Percentiles rank a stretch among this genome's conserved stretches.
Conservation (phyloP, 2,329 filamentous ascomycete species). For the Microdochium nivale region DNA sequence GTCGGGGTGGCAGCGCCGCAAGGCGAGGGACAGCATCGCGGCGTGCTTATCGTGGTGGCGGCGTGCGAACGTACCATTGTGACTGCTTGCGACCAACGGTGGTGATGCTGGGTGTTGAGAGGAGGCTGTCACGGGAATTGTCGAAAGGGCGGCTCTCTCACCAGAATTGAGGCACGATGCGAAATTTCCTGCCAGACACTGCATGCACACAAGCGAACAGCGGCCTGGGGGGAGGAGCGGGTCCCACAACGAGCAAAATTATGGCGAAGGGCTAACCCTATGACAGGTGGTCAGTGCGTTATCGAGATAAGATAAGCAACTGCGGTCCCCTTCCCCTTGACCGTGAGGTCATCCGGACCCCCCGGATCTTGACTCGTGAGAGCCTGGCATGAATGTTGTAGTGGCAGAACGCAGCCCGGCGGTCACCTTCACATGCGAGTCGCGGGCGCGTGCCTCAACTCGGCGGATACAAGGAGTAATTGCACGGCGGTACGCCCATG, state of each 20-base stretch:
- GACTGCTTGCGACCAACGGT: conserved; percentile 1
- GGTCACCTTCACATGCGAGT: too few species aligned
- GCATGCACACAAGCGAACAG: not conserved
- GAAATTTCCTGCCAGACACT: not conserved
- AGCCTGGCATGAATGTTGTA: too few species aligned
- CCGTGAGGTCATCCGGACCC: too few species aligned
- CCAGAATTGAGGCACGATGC: not conserved
- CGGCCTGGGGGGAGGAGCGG: not conserved
- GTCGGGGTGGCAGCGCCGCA: not conserved
- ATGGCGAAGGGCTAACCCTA: not conserved
- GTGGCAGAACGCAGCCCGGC: too few species aligned
- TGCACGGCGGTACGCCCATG: too few species aligned
- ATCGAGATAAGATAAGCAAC: not conserved
- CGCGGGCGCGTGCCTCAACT: too few species aligned
- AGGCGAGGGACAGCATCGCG: not conserved
- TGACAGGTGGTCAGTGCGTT: not conserved
- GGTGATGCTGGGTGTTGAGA: not conserved
- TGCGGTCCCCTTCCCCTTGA: too few species aligned
- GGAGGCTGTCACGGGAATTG: conserved; percentile 1
- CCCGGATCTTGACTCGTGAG: too few species aligned
- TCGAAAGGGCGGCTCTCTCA: conserved; percentile 1
- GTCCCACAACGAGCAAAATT: conserved; percentile 1
- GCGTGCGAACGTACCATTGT: not conserved
- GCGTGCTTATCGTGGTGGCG: not conserved
- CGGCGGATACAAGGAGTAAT: too few species aligned